Evolutionary conservation across 139 green algal genomes (phyloP).

Genomic region (Chlorella sp.): DNA sequence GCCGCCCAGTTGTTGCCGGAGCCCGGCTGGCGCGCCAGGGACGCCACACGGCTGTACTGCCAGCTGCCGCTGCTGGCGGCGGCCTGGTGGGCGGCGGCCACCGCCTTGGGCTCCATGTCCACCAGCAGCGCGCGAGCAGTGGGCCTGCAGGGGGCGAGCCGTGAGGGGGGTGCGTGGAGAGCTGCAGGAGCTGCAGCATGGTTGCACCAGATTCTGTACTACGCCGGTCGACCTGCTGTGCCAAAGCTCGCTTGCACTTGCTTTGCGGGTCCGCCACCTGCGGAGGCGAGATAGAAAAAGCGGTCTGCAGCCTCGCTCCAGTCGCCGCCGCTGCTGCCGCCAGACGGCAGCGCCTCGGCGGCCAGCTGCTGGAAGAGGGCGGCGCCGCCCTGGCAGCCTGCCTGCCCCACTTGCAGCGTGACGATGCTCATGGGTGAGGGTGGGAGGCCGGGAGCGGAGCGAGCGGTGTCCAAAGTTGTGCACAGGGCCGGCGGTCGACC

Average conservation of each 20-base stretch:
- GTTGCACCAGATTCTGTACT: background rate
- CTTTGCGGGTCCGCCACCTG: background rate
- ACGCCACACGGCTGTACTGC: conserved; percentile 52
- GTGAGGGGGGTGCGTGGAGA: background rate
- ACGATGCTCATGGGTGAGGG: conserved; percentile 65
- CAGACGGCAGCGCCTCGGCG: conserved; percentile 44
- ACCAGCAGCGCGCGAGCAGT: conserved; percentile 77
- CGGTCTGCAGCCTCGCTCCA: background rate
- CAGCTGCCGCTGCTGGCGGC: conserved; percentile 46
- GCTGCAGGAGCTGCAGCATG: background rate
- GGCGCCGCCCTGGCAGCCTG: conserved; percentile 83
- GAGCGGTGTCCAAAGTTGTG: background rate
- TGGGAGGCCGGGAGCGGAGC: too few relatives aligned
- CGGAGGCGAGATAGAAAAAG: conserved; percentile 6
- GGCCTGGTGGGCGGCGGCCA: conserved; percentile 24
- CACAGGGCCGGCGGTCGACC: too few relatives aligned
- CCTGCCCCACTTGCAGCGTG: conserved; percentile 86
- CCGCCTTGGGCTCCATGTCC: conserved; percentile 90
- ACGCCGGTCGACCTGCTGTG: background rate
- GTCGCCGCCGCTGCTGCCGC: conserved; percentile 31
- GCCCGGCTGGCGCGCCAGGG: conserved; percentile 66
- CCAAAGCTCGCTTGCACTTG: background rate
- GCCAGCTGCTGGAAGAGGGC: conserved; percentile 70
- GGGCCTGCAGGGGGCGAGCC: background rate
- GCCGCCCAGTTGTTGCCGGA: conserved; percentile 90